Base-by-base conservation (phyloP, 495 filamentous ascomycete species). In the Aspergillus conjunctus region DNA sequence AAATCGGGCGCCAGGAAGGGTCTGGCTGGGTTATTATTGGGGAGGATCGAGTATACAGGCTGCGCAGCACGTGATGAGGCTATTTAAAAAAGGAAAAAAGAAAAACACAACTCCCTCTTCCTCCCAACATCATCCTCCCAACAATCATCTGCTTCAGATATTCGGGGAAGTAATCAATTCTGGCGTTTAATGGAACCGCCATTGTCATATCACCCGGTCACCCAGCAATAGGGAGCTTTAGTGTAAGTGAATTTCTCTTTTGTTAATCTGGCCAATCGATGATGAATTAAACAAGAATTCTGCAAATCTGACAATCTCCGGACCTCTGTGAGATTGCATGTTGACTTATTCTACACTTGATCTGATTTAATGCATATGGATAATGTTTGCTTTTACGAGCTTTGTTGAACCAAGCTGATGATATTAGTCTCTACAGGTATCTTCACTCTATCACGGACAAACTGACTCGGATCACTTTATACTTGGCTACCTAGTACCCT, bases 331-430 rank as follows among this genome's bases (percentile, higher is more conserved):
- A 77, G 78, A 75, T 73, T 77, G 74, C 48, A 63, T 76, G 81
- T 80, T 75, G 81, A 83, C 74, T n/a, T 66, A 62, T 72, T 78
- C 78, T 83, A 83, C 81, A 83, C 79, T 83, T 82, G 79, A 83
- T 73, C 81, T 83, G 80, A 83, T 63, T 45, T 54, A 56, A 61
- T 48, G 15, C 33, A 5, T 31, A 56, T 39, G 20, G 37, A 41
- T 41, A 11, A 17, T 9, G 21, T 21, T 14, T 26, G n/a, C 33
- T 18, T 34, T 17, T 4, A 31, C 20, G 32, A 61, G 54, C 30
- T 30, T 26, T 14, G 32, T 55, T 10, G 54, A 58, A 60, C 39
- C 20, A 43, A 41, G 60, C 64, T 60, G 51, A 63, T 50, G 1
- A 30, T 43, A 60, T n/a, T 30, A 45, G 49, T 4, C 5, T 31